A percentile compares a stretch with the other conserved stretches of the same genome.
Conservation (phyloP, 352 stramenopile genomes). For the Globisporangium lucens region DNA sequence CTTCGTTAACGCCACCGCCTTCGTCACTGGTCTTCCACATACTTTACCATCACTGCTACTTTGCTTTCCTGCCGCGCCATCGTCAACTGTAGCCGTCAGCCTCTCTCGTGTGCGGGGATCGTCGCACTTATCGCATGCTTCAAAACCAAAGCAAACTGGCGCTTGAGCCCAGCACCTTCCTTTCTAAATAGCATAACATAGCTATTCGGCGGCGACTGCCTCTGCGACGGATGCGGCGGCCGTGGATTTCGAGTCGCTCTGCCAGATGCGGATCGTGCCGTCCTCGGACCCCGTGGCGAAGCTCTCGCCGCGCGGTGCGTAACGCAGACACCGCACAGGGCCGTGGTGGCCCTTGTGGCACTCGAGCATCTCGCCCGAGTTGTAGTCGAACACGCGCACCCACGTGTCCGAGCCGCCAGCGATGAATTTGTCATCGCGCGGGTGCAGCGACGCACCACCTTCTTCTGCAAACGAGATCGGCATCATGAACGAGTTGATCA, state of each 20-base stretch:
- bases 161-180: slow-evolving; percentile 1
- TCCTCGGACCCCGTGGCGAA: slow-evolving; percentile 97
- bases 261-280: slow-evolving; percentile 97
- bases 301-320: slow-evolving; percentile 89
- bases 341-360: slow-evolving; percentile 98
- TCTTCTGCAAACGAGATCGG: slow-evolving; percentile 91
- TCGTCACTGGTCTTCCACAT: slow-evolving; percentile 3
- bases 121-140: slow-evolving; percentile 9
- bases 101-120: not conserved
- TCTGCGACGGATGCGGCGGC: slow-evolving; percentile 62
- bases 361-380: slow-evolving; percentile 90
- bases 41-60: not conserved
- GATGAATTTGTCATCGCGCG: slow-evolving; percentile 84
- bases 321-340: slow-evolving; percentile 95
- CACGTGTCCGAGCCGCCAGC: slow-evolving; percentile 94
- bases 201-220: slow-evolving; percentile 19
- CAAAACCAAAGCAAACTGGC: not conserved
- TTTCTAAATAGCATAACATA: not conserved
- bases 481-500: slow-evolving; percentile 78
- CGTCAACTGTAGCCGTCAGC: not conserved
- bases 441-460: slow-evolving; percentile 87
- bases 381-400: slow-evolving; percentile 96
- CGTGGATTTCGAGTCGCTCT: slow-evolving; percentile 67
- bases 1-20: not conserved
- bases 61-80: not conserved